Conservation (phyloP, 2,329 filamentous ascomycete genomes). For the Apiospora koreana region DNA sequence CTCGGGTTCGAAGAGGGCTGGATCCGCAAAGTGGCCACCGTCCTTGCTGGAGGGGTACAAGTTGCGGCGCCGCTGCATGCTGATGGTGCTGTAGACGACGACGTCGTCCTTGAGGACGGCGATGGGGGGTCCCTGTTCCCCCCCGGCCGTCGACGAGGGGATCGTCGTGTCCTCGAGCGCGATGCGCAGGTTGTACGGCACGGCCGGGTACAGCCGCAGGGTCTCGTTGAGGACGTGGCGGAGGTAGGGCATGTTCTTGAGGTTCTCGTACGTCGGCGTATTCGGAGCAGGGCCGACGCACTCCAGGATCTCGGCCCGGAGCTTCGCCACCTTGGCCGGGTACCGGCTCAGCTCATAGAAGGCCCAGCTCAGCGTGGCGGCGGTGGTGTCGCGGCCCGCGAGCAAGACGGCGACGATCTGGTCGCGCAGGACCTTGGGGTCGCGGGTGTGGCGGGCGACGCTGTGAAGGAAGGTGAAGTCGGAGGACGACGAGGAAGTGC, state of each 20-base stretch:
- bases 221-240: slow-evolving; percentile 51
- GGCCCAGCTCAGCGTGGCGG: slow-evolving; percentile 65
- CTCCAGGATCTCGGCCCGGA: slow-evolving; percentile 61
- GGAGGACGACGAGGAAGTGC: slow-evolving; percentile 55
- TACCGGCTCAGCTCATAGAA: slow-evolving; percentile 64
- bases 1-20: slow-evolving; percentile 44
- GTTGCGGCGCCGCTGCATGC: slow-evolving; percentile 51
- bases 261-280: slow-evolving; percentile 60
- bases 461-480: slow-evolving; percentile 76
- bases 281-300: slow-evolving; percentile 51
- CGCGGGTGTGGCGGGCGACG: slow-evolving; percentile 69
- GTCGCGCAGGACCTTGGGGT: slow-evolving; percentile 66
- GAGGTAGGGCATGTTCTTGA: slow-evolving; percentile 72
- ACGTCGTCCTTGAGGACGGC: slow-evolving; percentile 48
- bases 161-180: slow-evolving; percentile 26
- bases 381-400: slow-evolving; percentile 72
- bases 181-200: slow-evolving; percentile 53
- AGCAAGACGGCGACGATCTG: slow-evolving; percentile 74
- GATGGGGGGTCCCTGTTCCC: slow-evolving; percentile 35
- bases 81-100: slow-evolving; percentile 50
- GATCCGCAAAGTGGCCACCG: slow-evolving; percentile 41
- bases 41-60: slow-evolving; percentile 47
- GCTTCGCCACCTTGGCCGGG: slow-evolving; percentile 55
- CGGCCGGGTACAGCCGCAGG: slow-evolving; percentile 51
- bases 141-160: slow-evolving; percentile 9